Percentiles rank a stretch among this genome's conserved stretches.
These are phyloP conservation scores for Phytophthora vignae DNA, from an alignment of 352 stramenopile species.

Conservation along the genomic window DNA sequence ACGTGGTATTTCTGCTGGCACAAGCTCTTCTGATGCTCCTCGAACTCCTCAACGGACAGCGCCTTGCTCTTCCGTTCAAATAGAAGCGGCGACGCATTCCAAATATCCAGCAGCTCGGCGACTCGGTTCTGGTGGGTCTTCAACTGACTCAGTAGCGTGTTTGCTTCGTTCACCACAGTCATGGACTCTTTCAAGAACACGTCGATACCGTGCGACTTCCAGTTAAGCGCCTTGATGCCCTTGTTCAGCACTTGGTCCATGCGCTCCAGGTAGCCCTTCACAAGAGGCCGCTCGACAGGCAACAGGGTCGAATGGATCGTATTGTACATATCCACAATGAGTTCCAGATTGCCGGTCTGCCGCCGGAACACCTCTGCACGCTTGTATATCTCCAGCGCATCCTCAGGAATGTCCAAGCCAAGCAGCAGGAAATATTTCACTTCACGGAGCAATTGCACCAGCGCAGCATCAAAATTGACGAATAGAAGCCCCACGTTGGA, in stretches of 20 bases:
- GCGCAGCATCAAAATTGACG: conserved; percentile 92
- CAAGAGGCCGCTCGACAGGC: conserved; percentile 89
- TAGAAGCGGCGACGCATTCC: conserved; percentile 76
- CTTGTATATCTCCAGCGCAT: conserved; percentile 93
- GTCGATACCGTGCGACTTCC: conserved; percentile 94
- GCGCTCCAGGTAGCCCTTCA: conserved; percentile 89
- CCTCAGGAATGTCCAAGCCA: conserved; percentile 88
- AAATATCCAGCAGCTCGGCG: conserved; percentile 78
- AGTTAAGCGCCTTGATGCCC: conserved; percentile 92
- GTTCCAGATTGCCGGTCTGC: conserved; percentile 92
- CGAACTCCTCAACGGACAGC: conserved; percentile 83
- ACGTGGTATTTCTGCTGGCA: conserved; percentile 86
- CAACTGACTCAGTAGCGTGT: conserved; percentile 85
- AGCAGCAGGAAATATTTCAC: conserved; percentile 95
- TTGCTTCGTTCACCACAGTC: conserved; percentile 90
- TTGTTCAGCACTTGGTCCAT: conserved; percentile 92
- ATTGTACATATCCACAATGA: conserved; percentile 96
- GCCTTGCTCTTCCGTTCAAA: conserved; percentile 91
- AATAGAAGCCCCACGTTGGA: conserved; percentile 46
- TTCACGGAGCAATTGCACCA: conserved; percentile 92
- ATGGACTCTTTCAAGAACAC: conserved; percentile 92
- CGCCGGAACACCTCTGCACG: conserved; percentile 91
- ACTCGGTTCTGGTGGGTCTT: conserved; percentile 90
- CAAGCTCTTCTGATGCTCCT: conserved; percentile 77
- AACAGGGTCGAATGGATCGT: conserved; percentile 88